A percentile compares a stretch with the other conserved stretches of the same genome.
phyloP scores from a whole-genome alignment of 108 stramenopile species.

The Bacterosira constricta region DNA sequence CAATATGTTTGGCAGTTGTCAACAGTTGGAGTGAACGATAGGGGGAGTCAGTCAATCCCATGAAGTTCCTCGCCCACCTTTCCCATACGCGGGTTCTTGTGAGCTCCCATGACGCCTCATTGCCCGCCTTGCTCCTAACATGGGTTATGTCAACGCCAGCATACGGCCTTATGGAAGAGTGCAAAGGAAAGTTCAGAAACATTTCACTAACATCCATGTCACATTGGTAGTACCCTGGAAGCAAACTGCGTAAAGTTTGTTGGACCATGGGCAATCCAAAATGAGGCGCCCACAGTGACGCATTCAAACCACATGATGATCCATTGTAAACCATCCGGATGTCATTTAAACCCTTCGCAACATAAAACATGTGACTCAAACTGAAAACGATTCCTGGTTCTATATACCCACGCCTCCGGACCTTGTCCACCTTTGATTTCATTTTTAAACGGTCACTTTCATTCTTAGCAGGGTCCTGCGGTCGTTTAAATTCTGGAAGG shows the following conservation, averaged over 20 bases:
- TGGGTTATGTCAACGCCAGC: slow-evolving; percentile 42
- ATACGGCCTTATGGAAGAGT: slow-evolving; percentile 7
- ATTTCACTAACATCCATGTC: slow-evolving; percentile 54
- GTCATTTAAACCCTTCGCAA: slow-evolving; percentile 45
- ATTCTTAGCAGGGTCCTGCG: not conserved
- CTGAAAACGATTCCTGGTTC: not conserved
- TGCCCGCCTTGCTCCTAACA: not conserved
- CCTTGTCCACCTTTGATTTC: slow-evolving; percentile 15
- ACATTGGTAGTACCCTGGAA: slow-evolving; percentile 21
- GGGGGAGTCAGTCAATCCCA: slow-evolving; percentile 43
- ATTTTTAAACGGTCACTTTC: not conserved
- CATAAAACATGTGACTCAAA: slow-evolving; percentile 33
- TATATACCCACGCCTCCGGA: slow-evolving; percentile 20
- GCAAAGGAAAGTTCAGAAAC: slow-evolving; percentile 47
- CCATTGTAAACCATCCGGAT: slow-evolving; percentile 36
- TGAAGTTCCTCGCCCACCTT: slow-evolving; percentile 23
- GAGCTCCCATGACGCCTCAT: slow-evolving; percentile 1
- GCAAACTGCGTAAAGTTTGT: not conserved
- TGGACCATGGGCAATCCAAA: slow-evolving; percentile 44
- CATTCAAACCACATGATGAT: slow-evolving; percentile 37
- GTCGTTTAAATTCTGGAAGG: not conserved
- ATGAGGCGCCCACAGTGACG: slow-evolving; percentile 36
- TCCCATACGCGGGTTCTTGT: slow-evolving; percentile 1
- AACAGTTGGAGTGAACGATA: slow-evolving; percentile 23
- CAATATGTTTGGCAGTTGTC: slow-evolving; percentile 5